Conservation (phyloP, 768 basidiomycete genomes). For the Galerina sulciceps region DNA sequence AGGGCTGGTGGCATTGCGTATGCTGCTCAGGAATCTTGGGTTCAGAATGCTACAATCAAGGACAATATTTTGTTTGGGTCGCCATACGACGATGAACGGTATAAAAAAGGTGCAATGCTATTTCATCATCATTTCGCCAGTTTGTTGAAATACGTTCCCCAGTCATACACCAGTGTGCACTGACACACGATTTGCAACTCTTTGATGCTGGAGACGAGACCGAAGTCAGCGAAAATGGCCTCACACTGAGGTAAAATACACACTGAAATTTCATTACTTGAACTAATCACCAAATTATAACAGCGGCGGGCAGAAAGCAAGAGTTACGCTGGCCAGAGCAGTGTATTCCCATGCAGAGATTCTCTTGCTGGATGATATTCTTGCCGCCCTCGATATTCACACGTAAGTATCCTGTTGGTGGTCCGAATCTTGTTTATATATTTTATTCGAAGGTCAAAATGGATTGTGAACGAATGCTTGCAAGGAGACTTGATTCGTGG, state of each 20-base stretch:
- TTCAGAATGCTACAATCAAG: constrained; percentile 78
- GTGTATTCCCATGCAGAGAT: constrained; percentile 56
- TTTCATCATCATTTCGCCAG: background rate
- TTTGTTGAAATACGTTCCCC: background rate
- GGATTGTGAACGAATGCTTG: constrained; percentile 79
- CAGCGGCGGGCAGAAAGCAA: constrained; percentile 46
- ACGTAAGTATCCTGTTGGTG: constrained; percentile 15
- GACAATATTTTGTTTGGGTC: constrained; percentile 87
- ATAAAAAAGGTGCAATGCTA: constrained; percentile 52
- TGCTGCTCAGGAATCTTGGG: constrained; percentile 86
- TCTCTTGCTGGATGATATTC: constrained; percentile 73
- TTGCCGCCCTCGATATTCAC: constrained; percentile 60
- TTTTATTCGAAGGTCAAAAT: constrained; percentile 70
- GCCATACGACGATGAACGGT: constrained; percentile 75
- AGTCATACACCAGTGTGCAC: constrained; percentile 73
- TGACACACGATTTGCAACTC: constrained; percentile 73
- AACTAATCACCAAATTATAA: background rate
- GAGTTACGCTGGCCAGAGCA: constrained; percentile 49
- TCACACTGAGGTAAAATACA: constrained; percentile 44
- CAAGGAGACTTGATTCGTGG: constrained; percentile 74
- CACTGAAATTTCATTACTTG: background rate
- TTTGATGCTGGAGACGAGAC: constrained; percentile 71
- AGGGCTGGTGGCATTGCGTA: constrained; percentile 73
- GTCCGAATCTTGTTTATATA: background rate
- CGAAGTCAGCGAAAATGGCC: constrained; percentile 74